These are phyloP conservation scores for Penicillium sp. DNA, from an alignment of 2,329 filamentous ascomycete species.

Conservation along the genomic window DNA sequence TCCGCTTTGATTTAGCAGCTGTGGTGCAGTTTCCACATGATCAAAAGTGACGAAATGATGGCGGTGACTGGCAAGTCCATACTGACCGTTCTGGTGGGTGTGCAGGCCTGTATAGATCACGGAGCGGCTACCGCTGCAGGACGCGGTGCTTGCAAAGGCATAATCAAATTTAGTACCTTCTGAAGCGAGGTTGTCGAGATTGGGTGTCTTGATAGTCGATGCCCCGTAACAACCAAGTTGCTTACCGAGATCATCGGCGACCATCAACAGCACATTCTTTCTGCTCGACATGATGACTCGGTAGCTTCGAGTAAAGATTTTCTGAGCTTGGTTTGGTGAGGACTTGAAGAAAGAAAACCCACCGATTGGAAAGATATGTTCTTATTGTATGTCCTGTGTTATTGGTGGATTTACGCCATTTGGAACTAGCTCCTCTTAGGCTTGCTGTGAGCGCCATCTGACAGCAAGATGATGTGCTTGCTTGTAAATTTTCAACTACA, in stretches of 20 bases:
- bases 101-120: constrained; percentile 53
- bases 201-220: constrained; percentile 37
- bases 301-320: neutral
- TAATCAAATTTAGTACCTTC: constrained; percentile 41
- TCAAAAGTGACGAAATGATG: constrained; percentile 50
- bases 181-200: constrained; percentile 44
- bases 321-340: no score
- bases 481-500: neutral
- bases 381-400: neutral
- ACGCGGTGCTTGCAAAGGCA: constrained; percentile 36
- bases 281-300: neutral
- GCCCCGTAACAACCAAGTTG: constrained; percentile 39
- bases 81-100: constrained; percentile 50
- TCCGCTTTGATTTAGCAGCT: constrained; percentile 40
- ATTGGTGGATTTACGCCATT: neutral
- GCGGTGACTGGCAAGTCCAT: constrained; percentile 42
- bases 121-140: constrained; percentile 50
- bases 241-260: constrained; percentile 48
- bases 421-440: neutral
- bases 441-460: neutral
- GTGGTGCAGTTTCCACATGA: constrained; percentile 45
- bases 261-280: constrained; percentile 42
- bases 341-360: neutral
- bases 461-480: constrained; percentile 4
- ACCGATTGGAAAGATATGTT: neutral